Evolutionary conservation across 805 yeast genomes (phyloP), one percentile per base, ranked within the genome.

Genomic region (Candida maris): DNA sequence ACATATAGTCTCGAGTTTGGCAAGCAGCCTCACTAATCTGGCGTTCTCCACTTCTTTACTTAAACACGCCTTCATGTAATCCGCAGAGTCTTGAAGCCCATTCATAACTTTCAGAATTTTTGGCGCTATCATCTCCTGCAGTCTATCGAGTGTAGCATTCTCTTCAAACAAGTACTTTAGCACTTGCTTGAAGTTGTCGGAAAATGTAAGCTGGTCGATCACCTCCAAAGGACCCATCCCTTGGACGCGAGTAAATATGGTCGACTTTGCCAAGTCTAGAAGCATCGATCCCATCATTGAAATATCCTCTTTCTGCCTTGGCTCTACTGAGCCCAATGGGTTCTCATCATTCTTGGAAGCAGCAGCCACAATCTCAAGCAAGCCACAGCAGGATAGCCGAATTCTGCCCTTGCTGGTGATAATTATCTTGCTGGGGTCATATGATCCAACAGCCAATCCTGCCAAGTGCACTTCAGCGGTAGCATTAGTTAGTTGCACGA

Each of bases 21-120:
- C 68, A 54, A 91, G 65, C 27, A 93, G 68, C 41, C 97, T 70
- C 48, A 91, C 87, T 20, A 93, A 63, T 41, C 97, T 70, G 3
- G 85, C 93, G 59, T 93, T 93, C 57, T 93, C 97, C 18, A 89
- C 63, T 58, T 91, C 97, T 37, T 73, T 70, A 12, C 77, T 58
- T 26, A 93, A 62, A 42, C 73, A 75, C 3, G 74, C 63, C 54
- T 83, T 89, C 46, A 73, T 67, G 49, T 61, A 73, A 49, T 84
- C 93, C 4, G 71, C 61, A 35, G 67, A 61, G 28, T 66, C 66
- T 52, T 75, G 73, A 14, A 77, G 53, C 3, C 72, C 71, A 49
- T 81, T 73, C 30, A 77, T 44, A 4, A 71, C 52, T 23, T 61
- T 59, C 39, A 79, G 59, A 30, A 79, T 55, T 27, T 70, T 70